Evolutionary conservation across 2,329 filamentous ascomycete genomes (phyloP).

Genomic region (Xylaria sp.): DNA sequence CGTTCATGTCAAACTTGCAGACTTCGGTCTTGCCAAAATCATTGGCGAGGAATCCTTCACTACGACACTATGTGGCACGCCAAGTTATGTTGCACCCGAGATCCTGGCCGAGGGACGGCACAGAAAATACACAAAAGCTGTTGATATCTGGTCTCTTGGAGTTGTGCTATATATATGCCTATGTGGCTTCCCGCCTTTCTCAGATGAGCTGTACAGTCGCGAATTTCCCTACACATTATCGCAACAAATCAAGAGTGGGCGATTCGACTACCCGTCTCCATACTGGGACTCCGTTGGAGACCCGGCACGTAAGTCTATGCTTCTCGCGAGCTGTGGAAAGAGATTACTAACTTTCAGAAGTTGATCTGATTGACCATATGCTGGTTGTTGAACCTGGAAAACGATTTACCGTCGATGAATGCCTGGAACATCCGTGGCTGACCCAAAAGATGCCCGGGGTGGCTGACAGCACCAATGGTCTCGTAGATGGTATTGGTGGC

Average conservation of each 20-base stretch:
- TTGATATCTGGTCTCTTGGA: conserved; percentile 97
- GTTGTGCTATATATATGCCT: conserved; percentile 97
- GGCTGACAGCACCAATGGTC: conserved; percentile 89
- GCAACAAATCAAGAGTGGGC: conserved; percentile 88
- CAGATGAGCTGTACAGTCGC: conserved; percentile 83
- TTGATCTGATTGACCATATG: conserved; percentile 96
- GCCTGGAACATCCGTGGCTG: conserved; percentile 90
- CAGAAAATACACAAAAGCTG: conserved; percentile 91
- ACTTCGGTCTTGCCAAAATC: conserved; percentile 97
- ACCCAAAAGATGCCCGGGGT: conserved; percentile 69
- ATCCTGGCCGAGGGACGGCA: conserved; percentile 85
- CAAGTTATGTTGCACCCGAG: conserved; percentile 95
- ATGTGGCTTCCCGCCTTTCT: conserved; percentile 96
- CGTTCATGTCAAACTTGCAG: conserved; percentile 88
- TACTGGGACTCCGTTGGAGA: conserved; percentile 95
- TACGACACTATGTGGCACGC: conserved; percentile 95
- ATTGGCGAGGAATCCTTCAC: conserved; percentile 99
- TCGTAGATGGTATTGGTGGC: conserved; percentile 84
- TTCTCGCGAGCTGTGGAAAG: background rate
- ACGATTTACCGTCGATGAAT: conserved; percentile 89
- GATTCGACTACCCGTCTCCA: conserved; percentile 94
- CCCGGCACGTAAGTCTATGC: conserved; percentile 69
- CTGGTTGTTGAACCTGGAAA: conserved; percentile 85
- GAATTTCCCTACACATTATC: conserved; percentile 88
- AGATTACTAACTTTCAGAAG: conserved; percentile 46